Evolutionary conservation across 768 basidiomycete species (phyloP), one percentile per base, ranked within the genome.

Genomic region (Pholiota microspora): DNA sequence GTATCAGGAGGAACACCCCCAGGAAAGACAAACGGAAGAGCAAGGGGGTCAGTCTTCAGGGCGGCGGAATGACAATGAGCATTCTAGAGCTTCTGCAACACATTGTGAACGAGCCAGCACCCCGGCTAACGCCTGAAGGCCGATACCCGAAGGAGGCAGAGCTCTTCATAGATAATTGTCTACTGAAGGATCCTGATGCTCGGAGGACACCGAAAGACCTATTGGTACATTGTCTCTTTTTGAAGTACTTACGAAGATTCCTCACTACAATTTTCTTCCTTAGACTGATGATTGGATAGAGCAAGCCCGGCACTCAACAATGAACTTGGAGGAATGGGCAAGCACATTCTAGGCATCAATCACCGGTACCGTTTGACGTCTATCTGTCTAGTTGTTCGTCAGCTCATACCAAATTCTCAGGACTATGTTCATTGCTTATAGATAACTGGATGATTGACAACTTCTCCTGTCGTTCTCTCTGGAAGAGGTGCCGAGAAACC

Each of bases 101-200:
- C 68, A 98, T 99, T 63, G 97, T 99, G 49, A 98, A 98, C 66
- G 97, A 98, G 73, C 94, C 96, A 54, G 96, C 97, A 24, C 97
- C 97, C 36, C 78, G 83, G 65, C 71, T 99, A 60, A 86, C 86
- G 9, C 83, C 85, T 1, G 85, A 89, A 54, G 87, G 86, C 31
- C 79, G 77, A 38, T 82, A 75, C 77, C 88, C 90, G 2, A 69
- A 70, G 50, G 82, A 87, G 66, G 89, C 91, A 21, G 90, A 92
- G 62, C 76, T 76, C 47, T 98, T 99, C 60, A 84, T 98, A 42
- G 89, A 97, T 67, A 85, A 83, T 45, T 98, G 94, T 73, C 69
- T 98, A 71, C 62, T 87, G 68, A 99, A 99, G 74, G 92, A 98
- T 67, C 94, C 93, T 4, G 86, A 87, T 54, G 74, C 72, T 57